Evolutionary conservation across 345 rosid genomes (phyloP).

Genomic region (Moricandia moricandioides): DNA sequence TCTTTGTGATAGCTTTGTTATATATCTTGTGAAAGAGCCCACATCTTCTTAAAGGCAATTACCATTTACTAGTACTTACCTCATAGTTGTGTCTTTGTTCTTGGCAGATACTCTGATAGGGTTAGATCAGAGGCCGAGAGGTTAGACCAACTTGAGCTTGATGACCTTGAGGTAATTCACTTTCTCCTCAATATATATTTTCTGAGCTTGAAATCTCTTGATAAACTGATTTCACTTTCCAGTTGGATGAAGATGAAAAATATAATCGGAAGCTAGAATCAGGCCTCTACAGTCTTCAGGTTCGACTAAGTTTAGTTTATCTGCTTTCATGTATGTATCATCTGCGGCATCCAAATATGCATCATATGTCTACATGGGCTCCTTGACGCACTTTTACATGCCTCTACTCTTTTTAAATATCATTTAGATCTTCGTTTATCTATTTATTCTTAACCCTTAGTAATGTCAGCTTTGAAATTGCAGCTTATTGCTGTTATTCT

Average conservation of each 20-base stretch:
- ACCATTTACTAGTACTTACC: neutral
- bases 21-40: neutral
- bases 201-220: neutral
- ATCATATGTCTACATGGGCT: constrained; percentile 3
- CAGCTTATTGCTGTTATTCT: constrained; percentile 84
- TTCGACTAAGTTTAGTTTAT: constrained; percentile 32
- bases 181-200: neutral
- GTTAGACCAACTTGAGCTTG: constrained; percentile 67
- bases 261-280: constrained; percentile 82
- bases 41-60: neutral
- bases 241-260: constrained; percentile 92
- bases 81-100: neutral
- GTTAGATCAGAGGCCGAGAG: constrained; percentile 75
- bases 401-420: neutral
- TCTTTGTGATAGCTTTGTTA: neutral
- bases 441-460: neutral
- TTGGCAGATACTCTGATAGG: constrained; percentile 73
- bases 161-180: constrained; percentile 75
- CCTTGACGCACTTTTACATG: neutral
- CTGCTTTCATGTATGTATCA: constrained; percentile 1
- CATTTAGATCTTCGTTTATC: neutral
- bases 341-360: neutral
- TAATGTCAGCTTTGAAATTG: constrained; percentile 29
- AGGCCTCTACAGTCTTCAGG: constrained; percentile 97
- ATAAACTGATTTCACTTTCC: constrained; percentile 25